Base-by-base conservation (phyloP, 2,329 filamentous ascomycete genomes). In the Coniochaeta sp. region DNA sequence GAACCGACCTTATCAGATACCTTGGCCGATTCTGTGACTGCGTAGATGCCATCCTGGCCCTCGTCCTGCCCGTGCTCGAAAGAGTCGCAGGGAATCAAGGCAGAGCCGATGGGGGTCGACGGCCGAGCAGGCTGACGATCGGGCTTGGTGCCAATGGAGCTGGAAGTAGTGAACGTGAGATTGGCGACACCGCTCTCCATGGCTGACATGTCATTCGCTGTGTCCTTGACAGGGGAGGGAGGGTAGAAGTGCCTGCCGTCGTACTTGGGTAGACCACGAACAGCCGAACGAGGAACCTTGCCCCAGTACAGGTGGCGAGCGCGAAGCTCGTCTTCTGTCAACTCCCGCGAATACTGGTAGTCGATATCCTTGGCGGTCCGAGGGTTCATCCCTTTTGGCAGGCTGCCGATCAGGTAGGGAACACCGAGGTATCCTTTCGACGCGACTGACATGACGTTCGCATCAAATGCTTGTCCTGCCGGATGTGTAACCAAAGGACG, bases 241-340 rank as follows among this genome's bases (percentile, higher is more conserved):
- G 80, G 82, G 62, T 86, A 87, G 65, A 87, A 87, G 67, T 87
- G 79, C 68, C 84, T 86, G 26, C 85, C 84, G 64, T 88, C 84
- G 65, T 85, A 88, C 69, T 84, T 87, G 36, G 85, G 84, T 44
- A 87, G 72, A 2, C 83, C 81, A 36, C 74, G 76, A 56, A 80
- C 75, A 14, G 77, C 75, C 63, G 79, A 77, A 32, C 72, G 75
- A 47, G 83, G 78, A 17, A 81, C 79, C 50, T 81, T 80, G 10
- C 81, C 83, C 82, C 84, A 88, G 68, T 85, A 87, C 63, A 86
- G 71, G 63, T 81, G 78, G 52, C 84, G 80, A 63, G 85, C 82
- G 59, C 80, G 79, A 54, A 81, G 72, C 66, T 88, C 85, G 57
- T 84, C 83, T 2, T 80, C 76, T 0, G 80, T 87, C 34, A 88